These are phyloP conservation scores for Bothriochloa decipiens DNA, from an alignment of 176 grass and related monocot species.

Conservation along the genomic window DNA sequence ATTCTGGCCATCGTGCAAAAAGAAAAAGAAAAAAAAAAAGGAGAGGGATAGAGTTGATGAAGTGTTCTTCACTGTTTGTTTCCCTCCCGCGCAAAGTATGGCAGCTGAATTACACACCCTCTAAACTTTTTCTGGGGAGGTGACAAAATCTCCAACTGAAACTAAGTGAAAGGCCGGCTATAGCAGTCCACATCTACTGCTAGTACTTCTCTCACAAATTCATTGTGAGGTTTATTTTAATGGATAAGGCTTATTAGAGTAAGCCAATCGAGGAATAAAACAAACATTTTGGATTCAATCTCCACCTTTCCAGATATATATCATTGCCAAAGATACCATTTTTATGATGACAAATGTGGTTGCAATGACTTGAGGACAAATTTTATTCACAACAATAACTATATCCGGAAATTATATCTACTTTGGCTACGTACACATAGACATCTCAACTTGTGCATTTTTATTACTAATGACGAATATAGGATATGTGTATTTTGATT, in stretches of 20 bases:
- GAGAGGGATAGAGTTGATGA: background rate
- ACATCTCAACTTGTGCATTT: too few relatives aligned
- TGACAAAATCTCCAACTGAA: background rate
- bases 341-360: too few relatives aligned
- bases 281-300: background rate
- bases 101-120: background rate
- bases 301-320: background rate
- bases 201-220: background rate
- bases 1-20: background rate
- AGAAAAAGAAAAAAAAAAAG: background rate
- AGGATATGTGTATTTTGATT: too few relatives aligned
- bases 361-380: background rate
- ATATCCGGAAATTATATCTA: background rate
- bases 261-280: too few relatives aligned
- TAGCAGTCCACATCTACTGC: background rate
- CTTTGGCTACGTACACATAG: too few relatives aligned
- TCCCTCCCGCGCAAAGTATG: background rate
- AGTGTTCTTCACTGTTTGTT: background rate
- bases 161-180: too few relatives aligned
- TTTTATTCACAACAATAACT: background rate
- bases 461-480: too few relatives aligned
- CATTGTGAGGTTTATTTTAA: background rate
- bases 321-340: background rate
- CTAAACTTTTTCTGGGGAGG: background rate
- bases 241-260: background rate